A percentile compares a stretch with the other conserved stretches of the same genome.
Conservation (phyloP, 2,329 filamentous ascomycete species). For the Penicillium olsonii region DNA sequence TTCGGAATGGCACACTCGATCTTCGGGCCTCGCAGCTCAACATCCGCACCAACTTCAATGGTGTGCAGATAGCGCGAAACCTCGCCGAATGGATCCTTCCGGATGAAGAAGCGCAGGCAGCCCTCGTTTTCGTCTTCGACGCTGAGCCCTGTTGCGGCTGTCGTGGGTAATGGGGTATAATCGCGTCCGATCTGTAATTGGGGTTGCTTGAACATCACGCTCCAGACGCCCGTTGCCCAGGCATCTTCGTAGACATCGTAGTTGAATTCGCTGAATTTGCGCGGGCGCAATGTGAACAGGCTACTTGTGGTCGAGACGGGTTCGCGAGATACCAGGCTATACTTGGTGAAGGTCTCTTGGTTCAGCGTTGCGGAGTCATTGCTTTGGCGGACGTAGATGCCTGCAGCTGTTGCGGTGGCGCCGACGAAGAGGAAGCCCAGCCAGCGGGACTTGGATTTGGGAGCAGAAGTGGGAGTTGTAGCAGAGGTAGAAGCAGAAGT, state of each 20-base stretch:
- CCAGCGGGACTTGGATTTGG: constrained; percentile 29
- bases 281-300: constrained; percentile 47
- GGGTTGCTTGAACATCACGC: constrained; percentile 91
- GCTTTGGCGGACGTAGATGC: constrained; percentile 35
- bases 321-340: constrained; percentile 44
- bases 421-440: constrained; percentile 37
- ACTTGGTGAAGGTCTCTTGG: constrained; percentile 42
- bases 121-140: constrained; percentile 37
- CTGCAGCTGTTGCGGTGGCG: constrained; percentile 37
- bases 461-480: constrained; percentile 10
- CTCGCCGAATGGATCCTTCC: constrained; percentile 77
- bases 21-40: constrained; percentile 79
- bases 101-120: constrained; percentile 71
- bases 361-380: constrained; percentile 33
- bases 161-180: constrained; percentile 76
- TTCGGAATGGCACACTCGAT: constrained; percentile 65
- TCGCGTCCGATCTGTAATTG: constrained; percentile 87
- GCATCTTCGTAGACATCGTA: constrained; percentile 46
- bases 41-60: constrained; percentile 60
- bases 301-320: constrained; percentile 50
- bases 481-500: not conserved
- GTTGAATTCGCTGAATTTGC: constrained; percentile 32
- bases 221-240: constrained; percentile 73
- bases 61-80: constrained; percentile 78
- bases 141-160: constrained; percentile 23